Percentiles rank a stretch among this genome's conserved stretches.
Evolutionary conservation across 495 filamentous ascomycete genomes (phyloP).

Genomic region (Daldinia childiae): DNA sequence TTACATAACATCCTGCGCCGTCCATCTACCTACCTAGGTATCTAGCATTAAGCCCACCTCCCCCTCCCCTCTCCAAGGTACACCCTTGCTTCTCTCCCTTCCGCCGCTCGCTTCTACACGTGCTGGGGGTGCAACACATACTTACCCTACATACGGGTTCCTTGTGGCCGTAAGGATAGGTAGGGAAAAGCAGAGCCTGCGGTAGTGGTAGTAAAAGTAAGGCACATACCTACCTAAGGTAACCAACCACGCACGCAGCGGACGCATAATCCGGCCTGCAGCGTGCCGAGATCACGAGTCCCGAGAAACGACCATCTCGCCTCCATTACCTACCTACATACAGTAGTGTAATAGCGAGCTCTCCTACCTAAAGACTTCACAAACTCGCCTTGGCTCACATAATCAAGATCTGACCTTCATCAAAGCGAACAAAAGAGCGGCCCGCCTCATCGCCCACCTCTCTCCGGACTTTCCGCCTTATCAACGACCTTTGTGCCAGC

Average conservation of each 20-base stretch:
- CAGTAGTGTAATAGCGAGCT: not conserved
- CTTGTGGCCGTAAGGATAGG: not conserved
- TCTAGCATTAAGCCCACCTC: not conserved
- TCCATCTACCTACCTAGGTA: not conserved
- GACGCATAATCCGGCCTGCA: conserved; percentile 37
- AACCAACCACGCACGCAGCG: conserved; percentile 37
- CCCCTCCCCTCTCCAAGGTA: too few species aligned
- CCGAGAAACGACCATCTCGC: conserved; percentile 4
- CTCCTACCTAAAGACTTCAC: not conserved
- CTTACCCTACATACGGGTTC: not conserved
- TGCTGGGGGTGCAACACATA: conserved; percentile 8
- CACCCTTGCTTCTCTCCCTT: not conserved
- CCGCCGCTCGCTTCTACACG: conserved; percentile 4
- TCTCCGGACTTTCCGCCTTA: not conserved
- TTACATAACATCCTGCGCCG: conserved; percentile 8
- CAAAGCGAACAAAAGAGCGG: conserved; percentile 6
- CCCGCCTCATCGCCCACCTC: not conserved
- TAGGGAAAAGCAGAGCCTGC: not conserved
- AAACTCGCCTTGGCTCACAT: conserved; percentile 18
- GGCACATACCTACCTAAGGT: too few species aligned
- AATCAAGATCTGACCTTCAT: conserved; percentile 15
- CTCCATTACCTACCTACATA: not conserved
- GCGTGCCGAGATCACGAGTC: conserved; percentile 37
- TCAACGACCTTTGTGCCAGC: not conserved
- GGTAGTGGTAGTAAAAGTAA: not conserved